Base-by-base conservation (phyloP, 352 stramenopile species). In the Globisporangium iwayamae region DNA sequence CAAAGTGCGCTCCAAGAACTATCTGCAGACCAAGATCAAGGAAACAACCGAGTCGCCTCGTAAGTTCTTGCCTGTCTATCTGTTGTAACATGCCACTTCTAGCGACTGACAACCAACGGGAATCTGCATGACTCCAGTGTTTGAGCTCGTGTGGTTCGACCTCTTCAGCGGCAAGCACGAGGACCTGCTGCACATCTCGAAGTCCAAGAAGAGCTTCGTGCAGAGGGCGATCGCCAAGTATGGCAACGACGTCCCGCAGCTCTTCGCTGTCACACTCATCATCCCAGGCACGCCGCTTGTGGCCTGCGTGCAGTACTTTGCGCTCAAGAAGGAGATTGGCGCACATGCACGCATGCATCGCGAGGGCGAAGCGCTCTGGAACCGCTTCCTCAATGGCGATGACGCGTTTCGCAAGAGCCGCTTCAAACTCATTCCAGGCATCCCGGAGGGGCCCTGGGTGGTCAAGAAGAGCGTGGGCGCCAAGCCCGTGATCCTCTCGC, bases 141-240 rank as follows among this genome's bases (percentile, higher is more conserved):
- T 91, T 56, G 85, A 93, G 57, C 72, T 94, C 38, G 61, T 94
- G 47, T 94, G 85, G 85, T 90, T 94, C 55, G 85, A 94, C 56
- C 64, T 90, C 36, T 90, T 94, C 58, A 81, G 76, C 56, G 83
- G 85, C 47, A 78, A 88, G 22, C 72, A 85, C 43, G 71, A 82
- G 13, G 78, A 90, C 30, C 67, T 94, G 34, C 70, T 91, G 30
- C 80, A 93, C 63, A 78, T 92, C 16, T 81, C 67, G 10, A 72
- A 85, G 62, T 84, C 75, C 52, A 81, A 75, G 30, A 88, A 91
- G 66, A 91, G 81, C 54, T 90, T 93, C 62, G 75, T 76, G 6
- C 73, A 84, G 53, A 84, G 78, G 36, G 82, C 81, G 32, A 38
- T 85, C 55, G 71, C 78, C 9, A 86, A 90, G 62, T 91, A 75